phyloP scores from a whole-genome alignment of 306 rosid species.

The Quercus engelmannii region DNA sequence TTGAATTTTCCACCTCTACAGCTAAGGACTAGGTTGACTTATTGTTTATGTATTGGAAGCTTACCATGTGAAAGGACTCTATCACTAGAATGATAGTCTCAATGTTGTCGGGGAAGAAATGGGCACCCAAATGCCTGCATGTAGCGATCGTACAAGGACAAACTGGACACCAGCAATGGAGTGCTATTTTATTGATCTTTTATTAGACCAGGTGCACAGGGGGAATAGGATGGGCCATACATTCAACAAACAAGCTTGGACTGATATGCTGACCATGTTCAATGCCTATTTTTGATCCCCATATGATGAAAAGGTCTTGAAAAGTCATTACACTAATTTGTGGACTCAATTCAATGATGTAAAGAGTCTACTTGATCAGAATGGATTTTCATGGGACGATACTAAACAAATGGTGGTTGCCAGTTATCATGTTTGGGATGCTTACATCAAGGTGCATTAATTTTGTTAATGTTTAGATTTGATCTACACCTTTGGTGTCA shows the following conservation, averaged over 20 bases:
- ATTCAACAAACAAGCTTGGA: slow-evolving; percentile 61
- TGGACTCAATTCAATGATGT: slow-evolving; percentile 49
- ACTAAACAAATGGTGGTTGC: slow-evolving; percentile 44
- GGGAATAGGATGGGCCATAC: slow-evolving; percentile 60
- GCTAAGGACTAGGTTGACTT: neutral
- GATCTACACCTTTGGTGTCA: neutral
- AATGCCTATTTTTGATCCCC: slow-evolving; percentile 38
- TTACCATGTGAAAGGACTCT: neutral
- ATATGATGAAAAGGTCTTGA: slow-evolving; percentile 44
- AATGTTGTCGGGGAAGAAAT: slow-evolving; percentile 4
- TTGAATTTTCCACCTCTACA: neutral
- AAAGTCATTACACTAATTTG: slow-evolving; percentile 40
- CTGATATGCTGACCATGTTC: slow-evolving; percentile 44
- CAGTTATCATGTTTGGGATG: slow-evolving; percentile 44
- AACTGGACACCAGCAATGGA: slow-evolving; percentile 51
- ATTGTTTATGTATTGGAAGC: neutral
- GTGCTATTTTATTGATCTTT: slow-evolving; percentile 37
- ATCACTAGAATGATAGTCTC: no score
- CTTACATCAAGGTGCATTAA: slow-evolving; percentile 36
- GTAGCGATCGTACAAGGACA: slow-evolving; percentile 34
- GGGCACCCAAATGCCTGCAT: slow-evolving; percentile 30
- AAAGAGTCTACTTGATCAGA: slow-evolving; percentile 49
- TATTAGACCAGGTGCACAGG: slow-evolving; percentile 53
- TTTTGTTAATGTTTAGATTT: neutral
- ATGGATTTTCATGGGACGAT: slow-evolving; percentile 56